Percentiles rank a stretch among this genome's conserved stretches.
Evolutionary conservation across 2,329 filamentous ascomycete species (phyloP).

Genomic region (Aspergillus fijiensis): DNA sequence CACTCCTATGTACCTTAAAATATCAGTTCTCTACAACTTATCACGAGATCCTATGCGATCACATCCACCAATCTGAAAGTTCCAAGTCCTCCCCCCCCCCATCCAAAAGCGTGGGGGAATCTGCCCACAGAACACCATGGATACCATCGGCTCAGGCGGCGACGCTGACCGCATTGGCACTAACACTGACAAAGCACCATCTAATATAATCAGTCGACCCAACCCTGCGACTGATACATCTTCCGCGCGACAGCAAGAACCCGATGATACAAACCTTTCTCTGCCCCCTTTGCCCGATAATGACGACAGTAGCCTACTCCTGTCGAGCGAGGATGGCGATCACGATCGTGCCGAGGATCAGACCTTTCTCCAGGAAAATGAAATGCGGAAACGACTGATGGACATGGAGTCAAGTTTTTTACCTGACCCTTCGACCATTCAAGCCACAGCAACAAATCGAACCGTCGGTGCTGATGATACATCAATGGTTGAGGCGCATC

Average conservation of each 20-base stretch:
- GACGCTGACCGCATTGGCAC: slow-evolving; percentile 17
- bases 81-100: neutral
- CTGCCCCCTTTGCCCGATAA: slow-evolving; percentile 35
- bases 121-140: slow-evolving; percentile 21
- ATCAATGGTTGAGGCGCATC: slow-evolving; percentile 41
- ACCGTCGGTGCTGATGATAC: slow-evolving; percentile 44
- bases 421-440: slow-evolving; percentile 53
- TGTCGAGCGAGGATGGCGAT: slow-evolving; percentile 34
- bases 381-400: slow-evolving; percentile 60
- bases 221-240: slow-evolving; percentile 12
- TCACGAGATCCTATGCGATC: neutral
- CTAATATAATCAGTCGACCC: slow-evolving; percentile 18
- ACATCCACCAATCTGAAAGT: neutral
- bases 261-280: slow-evolving; percentile 29
- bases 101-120: slow-evolving; percentile 23
- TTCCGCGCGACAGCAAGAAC: slow-evolving; percentile 19
- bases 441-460: slow-evolving; percentile 30
- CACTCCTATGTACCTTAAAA: neutral
- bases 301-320: slow-evolving; percentile 35
- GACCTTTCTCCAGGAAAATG: slow-evolving; percentile 54
- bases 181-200: slow-evolving; percentile 17
- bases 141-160: slow-evolving; percentile 19
- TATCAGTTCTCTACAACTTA: neutral
- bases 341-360: slow-evolving; percentile 39
- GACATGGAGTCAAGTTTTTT: slow-evolving; percentile 65